A percentile compares a stretch with the other conserved stretches of the same genome.
Evolutionary conservation across 1,284 basidiomycete genomes (phyloP).

Genomic region (Meira miltonrushii): DNA sequence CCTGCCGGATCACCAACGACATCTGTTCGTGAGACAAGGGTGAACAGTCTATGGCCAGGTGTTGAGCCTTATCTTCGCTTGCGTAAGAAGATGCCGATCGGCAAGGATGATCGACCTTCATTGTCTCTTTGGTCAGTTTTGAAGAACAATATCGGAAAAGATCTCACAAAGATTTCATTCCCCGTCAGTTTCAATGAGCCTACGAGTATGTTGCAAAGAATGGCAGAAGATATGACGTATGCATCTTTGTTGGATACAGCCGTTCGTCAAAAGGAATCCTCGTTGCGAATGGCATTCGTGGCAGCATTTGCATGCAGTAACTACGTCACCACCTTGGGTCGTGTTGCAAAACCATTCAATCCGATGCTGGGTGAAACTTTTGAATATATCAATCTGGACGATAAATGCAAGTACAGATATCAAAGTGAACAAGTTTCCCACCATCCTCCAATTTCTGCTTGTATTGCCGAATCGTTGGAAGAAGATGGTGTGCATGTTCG

Average conservation of each 20-base stretch:
- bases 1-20: not conserved
- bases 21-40: not conserved
- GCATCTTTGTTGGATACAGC: slow-evolving; percentile 66
- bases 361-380: slow-evolving; percentile 73
- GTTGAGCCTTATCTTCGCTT: slow-evolving; percentile 62
- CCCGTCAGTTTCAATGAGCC: slow-evolving; percentile 83
- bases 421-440: slow-evolving; percentile 92
- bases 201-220: slow-evolving; percentile 74
- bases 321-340: slow-evolving; percentile 81
- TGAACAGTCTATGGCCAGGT: slow-evolving; percentile 16
- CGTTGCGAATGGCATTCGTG: slow-evolving; percentile 82
- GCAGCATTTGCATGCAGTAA: slow-evolving; percentile 97
- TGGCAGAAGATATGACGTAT: slow-evolving; percentile 56
- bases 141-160: slow-evolving; percentile 94
- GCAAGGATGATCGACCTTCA: slow-evolving; percentile 74
- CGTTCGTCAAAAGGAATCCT: slow-evolving; percentile 68
- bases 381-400: slow-evolving; percentile 79
- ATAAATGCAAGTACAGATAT: slow-evolving; percentile 77
- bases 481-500: slow-evolving; percentile 51
- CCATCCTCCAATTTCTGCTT: slow-evolving; percentile 95
- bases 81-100: slow-evolving; percentile 65
- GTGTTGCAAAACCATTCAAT: slow-evolving; percentile 52
- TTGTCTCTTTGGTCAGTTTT: slow-evolving; percentile 92
- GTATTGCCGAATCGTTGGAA: slow-evolving; percentile 62
- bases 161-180: slow-evolving; percentile 90